Conservation (phyloP, 2,329 filamentous ascomycete species). For the Amauroascus niger region DNA sequence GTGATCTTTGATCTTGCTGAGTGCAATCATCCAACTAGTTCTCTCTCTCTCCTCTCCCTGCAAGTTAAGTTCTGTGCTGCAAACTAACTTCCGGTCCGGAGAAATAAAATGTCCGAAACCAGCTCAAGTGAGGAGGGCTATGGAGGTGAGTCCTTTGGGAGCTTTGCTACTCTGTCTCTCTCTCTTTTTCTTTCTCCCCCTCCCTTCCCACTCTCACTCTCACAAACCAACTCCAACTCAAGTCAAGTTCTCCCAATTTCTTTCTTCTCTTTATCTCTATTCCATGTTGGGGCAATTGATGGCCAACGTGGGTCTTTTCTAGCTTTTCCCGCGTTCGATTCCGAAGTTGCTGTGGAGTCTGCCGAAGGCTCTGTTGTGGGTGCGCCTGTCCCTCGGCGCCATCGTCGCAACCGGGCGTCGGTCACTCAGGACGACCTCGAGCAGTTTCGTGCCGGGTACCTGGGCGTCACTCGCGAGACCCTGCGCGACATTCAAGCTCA, state of each 20-base stretch:
- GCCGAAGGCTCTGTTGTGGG: conserved; percentile 8
- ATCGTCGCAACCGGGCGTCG: conserved; percentile 17
- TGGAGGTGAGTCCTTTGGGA: too few relatives aligned
- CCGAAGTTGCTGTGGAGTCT: conserved; percentile 13
- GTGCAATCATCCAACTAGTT: background rate
- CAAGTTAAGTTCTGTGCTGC: too few relatives aligned
- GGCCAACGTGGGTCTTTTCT: background rate
- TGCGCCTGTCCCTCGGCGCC: conserved; percentile 12
- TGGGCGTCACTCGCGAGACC: conserved; percentile 12
- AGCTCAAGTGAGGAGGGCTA: too few relatives aligned
- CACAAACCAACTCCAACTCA: background rate
- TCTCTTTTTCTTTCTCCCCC: too few relatives aligned
- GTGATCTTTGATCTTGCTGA: too few relatives aligned
- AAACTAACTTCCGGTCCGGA: conserved; percentile 10
- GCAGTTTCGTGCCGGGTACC: conserved; percentile 16
- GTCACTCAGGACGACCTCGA: conserved; percentile 16
- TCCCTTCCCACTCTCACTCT: background rate
- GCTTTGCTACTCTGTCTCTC: too few relatives aligned
- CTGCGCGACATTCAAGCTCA: conserved; percentile 10
- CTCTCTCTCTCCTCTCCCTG: too few relatives aligned
- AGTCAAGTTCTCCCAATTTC: background rate
- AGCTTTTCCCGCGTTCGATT: conserved; percentile 1
- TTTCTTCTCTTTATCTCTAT: too few relatives aligned
- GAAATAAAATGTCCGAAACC: conserved; percentile 5
- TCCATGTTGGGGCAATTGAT: background rate